These are phyloP conservation scores for Candida ficus DNA, from an alignment of 805 yeast genomes.

Conservation along the genomic window DNA sequence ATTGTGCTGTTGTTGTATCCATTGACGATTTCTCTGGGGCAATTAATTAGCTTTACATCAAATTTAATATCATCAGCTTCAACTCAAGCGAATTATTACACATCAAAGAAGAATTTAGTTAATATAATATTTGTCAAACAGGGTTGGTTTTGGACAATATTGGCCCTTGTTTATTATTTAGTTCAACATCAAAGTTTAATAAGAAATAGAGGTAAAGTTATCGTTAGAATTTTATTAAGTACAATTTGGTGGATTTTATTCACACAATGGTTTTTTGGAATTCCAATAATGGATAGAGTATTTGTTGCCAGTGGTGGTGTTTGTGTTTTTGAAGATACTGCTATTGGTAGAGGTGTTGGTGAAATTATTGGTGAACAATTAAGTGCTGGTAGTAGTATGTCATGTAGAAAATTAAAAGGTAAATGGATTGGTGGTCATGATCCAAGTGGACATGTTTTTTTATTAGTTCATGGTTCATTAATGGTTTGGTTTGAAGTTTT, in stretches of 20 bases:
- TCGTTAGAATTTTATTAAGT: slow-evolving; percentile 11
- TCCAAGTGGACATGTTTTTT: slow-evolving; percentile 90
- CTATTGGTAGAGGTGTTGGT: slow-evolving; percentile 68
- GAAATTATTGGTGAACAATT: slow-evolving; percentile 37
- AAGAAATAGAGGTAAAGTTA: slow-evolving; percentile 6
- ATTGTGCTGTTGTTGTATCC: slow-evolving; percentile 29
- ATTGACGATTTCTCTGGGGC: slow-evolving; percentile 44
- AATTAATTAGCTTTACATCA: slow-evolving; percentile 35
- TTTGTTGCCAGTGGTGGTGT: slow-evolving; percentile 80
- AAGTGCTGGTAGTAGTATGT: slow-evolving; percentile 10
- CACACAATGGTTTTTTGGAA: slow-evolving; percentile 81
- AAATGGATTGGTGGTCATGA: slow-evolving; percentile 86
- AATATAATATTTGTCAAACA: slow-evolving; percentile 75
- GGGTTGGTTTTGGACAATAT: slow-evolving; percentile 90
- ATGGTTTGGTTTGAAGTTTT: slow-evolving; percentile 61
- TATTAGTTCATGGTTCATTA: slow-evolving; percentile 61
- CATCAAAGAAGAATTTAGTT: slow-evolving; percentile 61
- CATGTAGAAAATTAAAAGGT: slow-evolving; percentile 59
- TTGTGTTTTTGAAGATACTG: slow-evolving; percentile 51
- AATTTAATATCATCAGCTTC: not conserved
- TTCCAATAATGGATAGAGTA: slow-evolving; percentile 84
- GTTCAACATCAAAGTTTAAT: slow-evolving; percentile 14
- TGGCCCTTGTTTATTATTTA: slow-evolving; percentile 31
- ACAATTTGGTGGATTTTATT: slow-evolving; percentile 82
- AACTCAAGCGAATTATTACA: slow-evolving; percentile 23